Base-by-base conservation (phyloP, 2,329 filamentous ascomycete species). In the Trichoderma koningii region DNA sequence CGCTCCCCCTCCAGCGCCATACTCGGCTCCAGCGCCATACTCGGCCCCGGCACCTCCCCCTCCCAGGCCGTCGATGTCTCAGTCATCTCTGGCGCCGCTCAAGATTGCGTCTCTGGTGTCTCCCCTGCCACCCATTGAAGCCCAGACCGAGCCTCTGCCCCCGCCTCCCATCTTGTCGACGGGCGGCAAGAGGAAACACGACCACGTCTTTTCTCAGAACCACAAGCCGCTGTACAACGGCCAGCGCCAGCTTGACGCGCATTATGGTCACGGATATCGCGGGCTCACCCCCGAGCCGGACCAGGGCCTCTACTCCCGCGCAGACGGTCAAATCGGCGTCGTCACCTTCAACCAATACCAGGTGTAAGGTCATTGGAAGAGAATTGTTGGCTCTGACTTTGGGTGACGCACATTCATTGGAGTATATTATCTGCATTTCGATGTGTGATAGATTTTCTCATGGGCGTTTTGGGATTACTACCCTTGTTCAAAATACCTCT, bases 151-250 rank as follows among this genome's bases (percentile, higher is more conserved):
- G 26, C 72, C 74, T 12, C 55, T 67, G 7, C 72, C 70, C 7
- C 68, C 72, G 21, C 68, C 69, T 3, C 73, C 75, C 0, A 41
- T 69, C 10, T 48, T 75, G 26, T 67, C 67, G 5, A 71, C 72
- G 0, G 76, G 76, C 2, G 74, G 73, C 47, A 78, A 78, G 71
- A 75, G 76, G 38, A 78, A 78, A 66, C 76, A 76, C 53, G 75
- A 77, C 51, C 66, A 66, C 12, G 74, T 76, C 63, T 78, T 78
- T 55, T 60, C 69, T 7, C 73, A 77, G 52, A 74, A 68, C 63
- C 67, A 66, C 3, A 69, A 72, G 21, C 71, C 76, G 1, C 71
- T 79, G 6, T 73, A 75, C 70, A 78, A 80, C 45, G 75, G 77
- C 3, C 73, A 77, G 66, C 73, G 78, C 30, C 77, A 76, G 57